Evolutionary conservation across 2,329 filamentous ascomycete genomes (phyloP).

Genomic region (Monosporascus sp.): DNA sequence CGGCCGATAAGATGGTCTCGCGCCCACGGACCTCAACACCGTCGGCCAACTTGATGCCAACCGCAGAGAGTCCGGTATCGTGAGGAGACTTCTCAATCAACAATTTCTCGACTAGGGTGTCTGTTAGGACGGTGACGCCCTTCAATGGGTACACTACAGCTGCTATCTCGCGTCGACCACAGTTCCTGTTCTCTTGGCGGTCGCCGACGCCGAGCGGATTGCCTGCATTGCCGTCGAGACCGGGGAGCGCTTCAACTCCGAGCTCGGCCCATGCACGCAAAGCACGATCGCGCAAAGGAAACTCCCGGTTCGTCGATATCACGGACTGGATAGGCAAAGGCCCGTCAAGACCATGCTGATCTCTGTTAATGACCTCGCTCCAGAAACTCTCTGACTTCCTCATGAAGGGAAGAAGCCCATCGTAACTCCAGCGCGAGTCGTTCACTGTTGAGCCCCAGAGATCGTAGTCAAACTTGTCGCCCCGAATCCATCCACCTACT

Average conservation of each 20-base stretch:
- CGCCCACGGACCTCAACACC: conserved; percentile 18
- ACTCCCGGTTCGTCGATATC: conserved; percentile 22
- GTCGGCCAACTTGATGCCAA: conserved; percentile 6
- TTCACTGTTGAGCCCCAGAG: conserved; percentile 30
- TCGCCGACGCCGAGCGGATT: conserved; percentile 19
- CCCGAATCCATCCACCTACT: conserved; percentile 31
- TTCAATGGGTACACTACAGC: conserved; percentile 6
- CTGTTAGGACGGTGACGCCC: conserved; percentile 4
- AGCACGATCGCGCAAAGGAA: conserved; percentile 25
- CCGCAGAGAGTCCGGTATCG: neutral
- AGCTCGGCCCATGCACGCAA: conserved; percentile 25
- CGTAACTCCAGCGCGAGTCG: conserved; percentile 34
- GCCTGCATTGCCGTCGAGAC: conserved; percentile 12
- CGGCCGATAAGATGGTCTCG: conserved; percentile 23
- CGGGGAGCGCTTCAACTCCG: conserved; percentile 16
- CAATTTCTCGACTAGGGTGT: conserved; percentile 10
- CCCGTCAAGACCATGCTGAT: conserved; percentile 21
- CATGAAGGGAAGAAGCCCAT: conserved; percentile 35
- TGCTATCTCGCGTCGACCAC: conserved; percentile 11
- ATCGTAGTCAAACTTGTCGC: conserved; percentile 34
- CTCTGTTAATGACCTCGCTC: conserved; percentile 6
- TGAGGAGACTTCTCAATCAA: conserved; percentile 2
- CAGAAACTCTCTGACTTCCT: conserved; percentile 24
- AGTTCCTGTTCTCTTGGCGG: conserved; percentile 8
- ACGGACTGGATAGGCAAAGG: conserved; percentile 17